Base-by-base conservation (phyloP, 768 basidiomycete species). In the Phallus indusiatus region DNA sequence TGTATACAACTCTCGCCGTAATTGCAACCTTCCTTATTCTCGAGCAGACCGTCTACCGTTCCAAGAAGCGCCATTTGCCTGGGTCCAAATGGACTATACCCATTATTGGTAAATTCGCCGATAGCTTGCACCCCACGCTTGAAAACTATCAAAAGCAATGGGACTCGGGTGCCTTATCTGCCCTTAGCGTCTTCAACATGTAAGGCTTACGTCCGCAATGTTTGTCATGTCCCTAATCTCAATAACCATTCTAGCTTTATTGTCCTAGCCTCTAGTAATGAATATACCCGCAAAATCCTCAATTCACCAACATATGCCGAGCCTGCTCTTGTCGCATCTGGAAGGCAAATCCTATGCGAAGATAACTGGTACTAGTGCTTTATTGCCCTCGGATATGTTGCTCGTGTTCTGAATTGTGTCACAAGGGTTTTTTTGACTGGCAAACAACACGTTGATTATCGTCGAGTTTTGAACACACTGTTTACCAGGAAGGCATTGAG, bases 161-260 rank as follows among this genome's bases (percentile, higher is more conserved):
- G 95, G 78, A 88, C 64, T 85, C 86, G 1, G 94, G 94, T 55
- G 85, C 85, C 14, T 79, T 99, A 35, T 88, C 87, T 64, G 93
- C 86, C 10, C 75, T 95, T 59, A 94, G 90, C 69, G 96, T 99
- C 4, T 99, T 99, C 76, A 95, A 99, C 74, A 97, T 99, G 96
- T 91, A 62, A 65, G 86, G 65, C 1, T 52, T 2, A 5, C 9
- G 9, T 9, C 5, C 46, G 17, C 21, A 14, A 37, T 56, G 52
- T 10, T 33, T 22, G 28, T 18, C 21, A 24, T 24, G 10, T 7
- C 28, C 7, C 28, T 28, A 7, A 28, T 28, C 7, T 28, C 34
- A 37, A 17, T 42, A 11, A 21, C 48, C 22, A 1, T 16, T 1
- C n/a, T 68, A 99, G 96, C 66, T 98, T 97, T 73, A 98, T 99